Conservation (phyloP, 2,329 filamentous ascomycete genomes). For the Botryotinia globosa region DNA sequence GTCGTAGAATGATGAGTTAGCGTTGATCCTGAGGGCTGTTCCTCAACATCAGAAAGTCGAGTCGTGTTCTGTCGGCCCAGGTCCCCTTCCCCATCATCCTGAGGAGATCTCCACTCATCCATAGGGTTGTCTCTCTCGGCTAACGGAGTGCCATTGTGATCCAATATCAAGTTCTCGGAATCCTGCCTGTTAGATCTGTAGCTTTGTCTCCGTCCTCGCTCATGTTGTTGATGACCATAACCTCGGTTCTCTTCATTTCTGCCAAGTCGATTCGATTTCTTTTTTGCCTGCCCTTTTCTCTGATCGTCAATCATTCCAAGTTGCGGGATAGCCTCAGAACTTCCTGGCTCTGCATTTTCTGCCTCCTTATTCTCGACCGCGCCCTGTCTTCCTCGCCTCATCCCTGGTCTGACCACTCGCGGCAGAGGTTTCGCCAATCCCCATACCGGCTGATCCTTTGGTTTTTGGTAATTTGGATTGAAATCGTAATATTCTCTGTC, state of each 20-base stretch:
- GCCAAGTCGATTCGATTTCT: neutral
- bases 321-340: slow-evolving; percentile 22
- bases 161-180: slow-evolving; percentile 5
- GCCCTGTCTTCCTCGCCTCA: slow-evolving; percentile 17
- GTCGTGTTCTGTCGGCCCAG: neutral
- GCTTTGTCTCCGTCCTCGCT: neutral
- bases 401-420: slow-evolving; percentile 25
- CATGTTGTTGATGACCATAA: slow-evolving; percentile 15
- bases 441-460: slow-evolving; percentile 25
- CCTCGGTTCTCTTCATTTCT: slow-evolving; percentile 9
- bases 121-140: slow-evolving; percentile 23
- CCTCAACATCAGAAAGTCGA: slow-evolving; percentile 14
- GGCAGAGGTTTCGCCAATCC: slow-evolving; percentile 27
- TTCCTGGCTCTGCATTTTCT: slow-evolving; percentile 18
- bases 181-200: slow-evolving; percentile 11
- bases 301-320: slow-evolving; percentile 26
- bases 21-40: slow-evolving; percentile 6
- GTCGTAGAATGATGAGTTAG: neutral
- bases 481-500: slow-evolving; percentile 25
- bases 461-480: slow-evolving; percentile 25
- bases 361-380: slow-evolving; percentile 21
- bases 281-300: slow-evolving; percentile 16
- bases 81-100: neutral
- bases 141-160: slow-evolving; percentile 13
- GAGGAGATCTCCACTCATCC: slow-evolving; percentile 21